Base-by-base conservation (phyloP, 805 yeast genomes). In the Candida silvatica region DNA sequence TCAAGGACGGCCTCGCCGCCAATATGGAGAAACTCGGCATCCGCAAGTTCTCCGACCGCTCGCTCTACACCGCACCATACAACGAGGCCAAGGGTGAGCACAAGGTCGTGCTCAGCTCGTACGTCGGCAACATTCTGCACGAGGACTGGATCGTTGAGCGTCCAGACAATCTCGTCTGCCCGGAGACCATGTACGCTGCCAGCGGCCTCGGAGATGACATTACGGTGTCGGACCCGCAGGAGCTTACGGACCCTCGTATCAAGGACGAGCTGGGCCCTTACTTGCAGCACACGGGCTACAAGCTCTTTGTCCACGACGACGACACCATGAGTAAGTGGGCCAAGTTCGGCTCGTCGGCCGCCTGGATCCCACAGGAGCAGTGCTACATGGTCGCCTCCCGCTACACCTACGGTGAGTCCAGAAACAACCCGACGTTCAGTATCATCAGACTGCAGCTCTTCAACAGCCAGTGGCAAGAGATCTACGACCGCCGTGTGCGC, bases 331-430 rank as follows among this genome's bases (percentile, higher is more conserved):
- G 14, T 2, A 41, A 46, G 30, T 72, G 77, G 76, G 66, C 47
- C 40, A 56, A 64, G 34, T 62, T 68, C 34, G 66, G 73, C 6
- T 74, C 74, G 1, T 62, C 74, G 1, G 60, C 72, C 1, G 70
- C 70, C n/a, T 72, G 74, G 74, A 48, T 73, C 20, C 66, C 63
- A 29, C 63, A 64, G 24, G 69, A 69, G 41, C 68, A 71, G 20
- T 62, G 69, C 15, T 74, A 70, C 49, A 49, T 67, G 41, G 58
- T 68, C 55, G 65, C 64, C 12, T 61, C 71, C 15, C 50, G 75
- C 37, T 47, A 61, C 17, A 69, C 67, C 45, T 54, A 53, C 5
- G 63, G 64, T 26, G 69, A 68, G 41, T 68, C 70, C 20, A 54
- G 59, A 39, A 55, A 49, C 34, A 48, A 52, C 30, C 71, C 74